phyloP scores from a whole-genome alignment of 441 rosid species.

The Omphalea diandra region DNA sequence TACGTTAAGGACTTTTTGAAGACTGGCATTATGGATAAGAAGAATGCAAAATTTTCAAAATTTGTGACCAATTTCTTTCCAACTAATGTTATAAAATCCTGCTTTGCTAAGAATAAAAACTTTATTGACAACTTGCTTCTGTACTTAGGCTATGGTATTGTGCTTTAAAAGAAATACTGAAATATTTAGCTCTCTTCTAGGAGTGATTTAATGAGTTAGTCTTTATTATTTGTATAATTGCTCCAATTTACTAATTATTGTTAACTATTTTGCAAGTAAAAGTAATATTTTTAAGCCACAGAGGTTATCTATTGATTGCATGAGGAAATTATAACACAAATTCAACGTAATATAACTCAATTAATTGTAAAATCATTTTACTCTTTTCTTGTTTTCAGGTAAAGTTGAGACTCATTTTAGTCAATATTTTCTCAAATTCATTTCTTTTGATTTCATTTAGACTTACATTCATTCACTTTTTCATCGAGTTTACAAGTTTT shows the following conservation, averaged over 20 bases:
- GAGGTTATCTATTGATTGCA: not conserved
- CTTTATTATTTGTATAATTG: not conserved
- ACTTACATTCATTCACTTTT: not conserved
- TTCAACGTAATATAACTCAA: not conserved
- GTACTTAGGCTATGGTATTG: not conserved
- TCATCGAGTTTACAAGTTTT: too few species aligned
- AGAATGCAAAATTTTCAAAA: conserved; percentile 46
- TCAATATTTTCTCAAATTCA: not conserved
- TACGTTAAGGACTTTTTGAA: conserved; percentile 38
- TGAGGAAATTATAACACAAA: not conserved
- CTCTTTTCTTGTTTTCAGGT: too few species aligned
- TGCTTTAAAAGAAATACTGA: not conserved
- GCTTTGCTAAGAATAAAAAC: not conserved
- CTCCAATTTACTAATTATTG: not conserved
- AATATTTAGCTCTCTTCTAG: not conserved
- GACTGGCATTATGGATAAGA: conserved; percentile 35
- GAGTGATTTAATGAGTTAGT: not conserved
- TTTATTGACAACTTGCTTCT: not conserved
- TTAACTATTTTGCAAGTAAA: not conserved
- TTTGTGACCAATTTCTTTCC: conserved; percentile 61
- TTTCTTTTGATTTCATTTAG: not conserved
- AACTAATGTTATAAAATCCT: conserved; percentile 29
- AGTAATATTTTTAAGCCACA: not conserved
- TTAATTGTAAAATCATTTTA: not conserved
- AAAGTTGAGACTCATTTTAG: too few species aligned